phyloP scores from a whole-genome alignment of 768 basidiomycete genomes.

The Ramaria sp. region DNA sequence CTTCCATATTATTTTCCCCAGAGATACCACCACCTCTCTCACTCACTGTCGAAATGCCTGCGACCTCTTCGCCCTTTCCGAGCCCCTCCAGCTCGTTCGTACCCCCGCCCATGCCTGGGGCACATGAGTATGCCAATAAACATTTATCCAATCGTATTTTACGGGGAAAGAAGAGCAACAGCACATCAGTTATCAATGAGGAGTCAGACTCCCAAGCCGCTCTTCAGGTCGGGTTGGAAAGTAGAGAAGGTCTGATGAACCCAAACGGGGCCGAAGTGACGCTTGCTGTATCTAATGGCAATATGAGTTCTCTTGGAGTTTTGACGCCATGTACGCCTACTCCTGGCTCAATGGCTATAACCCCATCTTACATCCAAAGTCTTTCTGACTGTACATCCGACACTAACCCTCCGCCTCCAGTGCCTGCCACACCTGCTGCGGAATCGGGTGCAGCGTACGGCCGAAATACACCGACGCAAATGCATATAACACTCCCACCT shows the following conservation, averaged over 20 bases:
- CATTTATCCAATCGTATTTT: background rate
- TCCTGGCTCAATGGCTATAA: background rate
- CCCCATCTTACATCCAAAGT: too few relatives aligned
- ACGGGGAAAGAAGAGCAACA: background rate
- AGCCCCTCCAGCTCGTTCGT: constrained; percentile 52
- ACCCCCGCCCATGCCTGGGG: constrained; percentile 53
- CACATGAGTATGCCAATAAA: constrained; percentile 50
- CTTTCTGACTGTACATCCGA: background rate
- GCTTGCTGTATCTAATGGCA: background rate
- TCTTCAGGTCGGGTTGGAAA: too few relatives aligned
- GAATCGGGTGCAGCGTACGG: background rate
- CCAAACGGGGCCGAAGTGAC: background rate
- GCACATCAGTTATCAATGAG: background rate
- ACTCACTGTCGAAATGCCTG: background rate
- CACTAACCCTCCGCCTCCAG: background rate
- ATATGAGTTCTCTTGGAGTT: background rate
- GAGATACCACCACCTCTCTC: constrained; percentile 5
- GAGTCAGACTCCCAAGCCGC: background rate
- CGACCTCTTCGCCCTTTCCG: constrained; percentile 4
- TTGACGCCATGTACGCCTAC: background rate
- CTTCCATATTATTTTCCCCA: background rate
- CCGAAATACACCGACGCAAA: background rate
- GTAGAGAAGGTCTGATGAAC: background rate
- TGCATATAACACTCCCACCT: background rate
- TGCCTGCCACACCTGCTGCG: background rate